Evolutionary conservation across 352 stramenopile genomes (phyloP), one percentile per base, ranked within the genome.

Genomic region (Pythium graminicola): DNA sequence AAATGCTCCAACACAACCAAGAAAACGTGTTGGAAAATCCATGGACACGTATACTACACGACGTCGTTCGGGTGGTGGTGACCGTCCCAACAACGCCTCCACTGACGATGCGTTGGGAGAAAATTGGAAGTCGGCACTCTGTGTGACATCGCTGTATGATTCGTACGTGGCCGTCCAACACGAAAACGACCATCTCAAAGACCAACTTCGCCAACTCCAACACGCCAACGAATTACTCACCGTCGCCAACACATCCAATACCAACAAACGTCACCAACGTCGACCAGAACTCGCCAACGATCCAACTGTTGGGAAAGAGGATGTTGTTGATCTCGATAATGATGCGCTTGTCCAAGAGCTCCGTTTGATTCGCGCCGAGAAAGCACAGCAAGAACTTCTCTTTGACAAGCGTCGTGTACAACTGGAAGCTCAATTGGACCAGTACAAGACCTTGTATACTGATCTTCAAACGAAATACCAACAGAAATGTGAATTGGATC

Each of bases 101-200:
- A n/a, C n/a, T n/a, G n/a, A 53, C 17, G 38, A 62, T 26, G 54
- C 44, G 40, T 51, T 86, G 2, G 53, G 60, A 2, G 60, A 66
- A 8, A 76, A 88, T 48, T 88, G 75, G 79, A 77, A 82, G 60
- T 86, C 75, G 51, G 79, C 73, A 35, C 73, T 86, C 19, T 86
- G 76, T 35, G 76, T 88, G 35, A 86, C 72, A 16, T 86, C 77
- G 35, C 75, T 90, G 16, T 88, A 85, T 55, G 77, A 90, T 44
- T 77, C 80, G 50, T 86, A 84, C 54, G 68, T 82, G 13, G 65
- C 76, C 32, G 29, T 87, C 24, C 71, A 88, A 57, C 63, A 72
- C 20, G 73, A 84, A 42, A 80, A 77, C 38, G 69, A 76, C 5
- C 24, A 54, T 42, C 55, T 83, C 11, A 66, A 72, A 6, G 60